Conservation (phyloP, 2,329 filamentous ascomycete species). For the Zarea fungicola region DNA sequence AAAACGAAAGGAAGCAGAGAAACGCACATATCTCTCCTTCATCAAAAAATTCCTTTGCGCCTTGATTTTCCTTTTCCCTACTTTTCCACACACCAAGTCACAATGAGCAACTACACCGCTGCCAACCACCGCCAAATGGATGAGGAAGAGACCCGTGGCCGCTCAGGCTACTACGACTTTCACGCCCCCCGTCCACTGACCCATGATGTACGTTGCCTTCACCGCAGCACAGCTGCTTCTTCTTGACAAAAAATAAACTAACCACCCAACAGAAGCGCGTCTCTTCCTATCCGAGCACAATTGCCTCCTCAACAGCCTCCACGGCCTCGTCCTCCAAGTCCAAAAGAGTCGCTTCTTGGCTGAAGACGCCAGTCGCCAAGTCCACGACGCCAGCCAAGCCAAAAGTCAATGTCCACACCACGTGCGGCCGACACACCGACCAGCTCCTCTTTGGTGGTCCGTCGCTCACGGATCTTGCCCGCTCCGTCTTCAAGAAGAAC, state of each 20-base stretch:
- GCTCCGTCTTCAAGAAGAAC: slow-evolving; percentile 33
- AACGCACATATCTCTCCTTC: no score
- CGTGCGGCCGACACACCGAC: slow-evolving; percentile 50
- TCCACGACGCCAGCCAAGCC: slow-evolving; percentile 31
- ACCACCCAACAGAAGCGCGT: slow-evolving; percentile 6
- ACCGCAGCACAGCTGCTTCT: background rate
- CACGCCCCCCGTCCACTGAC: slow-evolving; percentile 8
- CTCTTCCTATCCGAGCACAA: slow-evolving; percentile 20
- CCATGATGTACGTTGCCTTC: slow-evolving; percentile 4
- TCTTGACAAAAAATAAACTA: background rate
- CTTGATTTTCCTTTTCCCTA: no score
- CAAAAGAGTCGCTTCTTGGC: slow-evolving; percentile 27
- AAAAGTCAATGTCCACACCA: slow-evolving; percentile 47
- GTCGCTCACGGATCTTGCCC: slow-evolving; percentile 39
- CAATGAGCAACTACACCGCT: background rate
- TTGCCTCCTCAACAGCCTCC: slow-evolving; percentile 24
- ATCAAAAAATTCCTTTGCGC: no score
- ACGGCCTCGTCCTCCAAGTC: slow-evolving; percentile 21
- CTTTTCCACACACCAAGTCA: background rate
- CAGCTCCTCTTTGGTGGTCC: slow-evolving; percentile 48
- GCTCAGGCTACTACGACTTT: slow-evolving; percentile 13
- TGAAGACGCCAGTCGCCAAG: slow-evolving; percentile 23
- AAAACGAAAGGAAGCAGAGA: no score
- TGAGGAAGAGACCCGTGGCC: slow-evolving; percentile 11
- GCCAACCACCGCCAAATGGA: slow-evolving; percentile 1